Conservation (phyloP, 768 basidiomycete genomes). For the Suillus decipiens region DNA sequence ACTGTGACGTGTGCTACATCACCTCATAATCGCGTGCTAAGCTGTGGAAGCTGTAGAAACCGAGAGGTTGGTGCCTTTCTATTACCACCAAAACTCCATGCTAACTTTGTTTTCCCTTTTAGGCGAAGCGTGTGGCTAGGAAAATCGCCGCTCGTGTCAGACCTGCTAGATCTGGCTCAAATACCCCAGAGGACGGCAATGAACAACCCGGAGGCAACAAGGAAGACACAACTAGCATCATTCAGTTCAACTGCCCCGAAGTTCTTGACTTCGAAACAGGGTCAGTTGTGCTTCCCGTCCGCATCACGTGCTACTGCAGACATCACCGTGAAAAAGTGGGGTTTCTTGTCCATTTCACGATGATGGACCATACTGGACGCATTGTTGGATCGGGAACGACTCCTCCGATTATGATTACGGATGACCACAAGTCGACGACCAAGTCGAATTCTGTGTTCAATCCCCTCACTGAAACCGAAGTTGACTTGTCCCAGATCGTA, state of each 20-base stretch:
- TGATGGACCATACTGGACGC: constrained; percentile 79
- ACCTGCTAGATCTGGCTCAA: constrained; percentile 75
- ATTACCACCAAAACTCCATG: constrained; percentile 9
- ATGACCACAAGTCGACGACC: constrained; percentile 90
- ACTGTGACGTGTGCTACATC: constrained; percentile 81
- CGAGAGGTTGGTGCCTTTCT: constrained; percentile 63
- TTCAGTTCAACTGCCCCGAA: constrained; percentile 95
- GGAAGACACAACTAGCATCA: constrained; percentile 80
- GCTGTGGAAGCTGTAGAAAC: constrained; percentile 85
- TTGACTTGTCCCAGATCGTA: constrained; percentile 52
- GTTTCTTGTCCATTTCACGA: constrained; percentile 86
- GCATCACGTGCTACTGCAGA: constrained; percentile 97
- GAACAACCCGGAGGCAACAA: constrained; percentile 44
- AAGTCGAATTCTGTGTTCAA: constrained; percentile 30
- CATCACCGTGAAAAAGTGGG: constrained; percentile 98
- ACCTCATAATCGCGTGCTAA: constrained; percentile 73
- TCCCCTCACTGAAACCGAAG: constrained; percentile 40
- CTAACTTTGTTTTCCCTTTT: constrained; percentile 19
- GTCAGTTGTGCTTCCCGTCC: constrained; percentile 84
- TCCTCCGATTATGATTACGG: constrained; percentile 96
- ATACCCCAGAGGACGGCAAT: constrained; percentile 58
- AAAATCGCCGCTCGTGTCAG: constrained; percentile 85
- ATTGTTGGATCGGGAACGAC: constrained; percentile 81
- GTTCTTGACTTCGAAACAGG: constrained; percentile 87
- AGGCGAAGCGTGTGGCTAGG: constrained; percentile 89